Conservation (phyloP, 176 grass and related monocot species). For the Carex pumila region DNA sequence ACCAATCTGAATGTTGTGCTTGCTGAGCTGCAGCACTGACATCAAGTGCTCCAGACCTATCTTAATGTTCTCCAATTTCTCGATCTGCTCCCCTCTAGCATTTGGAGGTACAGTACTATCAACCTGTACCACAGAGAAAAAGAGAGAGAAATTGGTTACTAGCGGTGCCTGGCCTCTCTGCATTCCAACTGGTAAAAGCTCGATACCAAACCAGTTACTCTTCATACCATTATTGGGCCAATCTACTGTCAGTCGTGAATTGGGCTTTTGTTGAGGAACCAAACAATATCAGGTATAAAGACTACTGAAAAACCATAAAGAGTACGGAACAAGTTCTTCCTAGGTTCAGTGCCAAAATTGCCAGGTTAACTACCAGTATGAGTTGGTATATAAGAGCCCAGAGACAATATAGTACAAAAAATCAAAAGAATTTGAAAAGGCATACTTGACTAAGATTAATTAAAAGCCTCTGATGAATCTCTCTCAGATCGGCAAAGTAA, state of each 20-base stretch:
- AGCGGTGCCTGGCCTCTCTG: neutral
- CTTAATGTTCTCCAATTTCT: constrained; percentile 60
- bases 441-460: constrained; percentile 51
- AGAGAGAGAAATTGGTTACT: neutral
- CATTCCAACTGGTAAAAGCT: neutral
- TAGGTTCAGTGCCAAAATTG: neutral
- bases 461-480: constrained; percentile 55
- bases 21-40: constrained; percentile 36
- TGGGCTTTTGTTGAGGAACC: neutral
- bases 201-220: neutral
- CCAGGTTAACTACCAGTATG: neutral
- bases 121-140: constrained; percentile 19
- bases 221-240: neutral
- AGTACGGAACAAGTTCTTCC: neutral
- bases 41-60: constrained; percentile 37
- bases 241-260: neutral
- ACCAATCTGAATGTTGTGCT: constrained; percentile 33
- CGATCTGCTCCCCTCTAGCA: constrained; percentile 47
- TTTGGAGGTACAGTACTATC: constrained; percentile 27
- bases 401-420: neutral
- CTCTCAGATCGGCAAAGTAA: constrained; percentile 53
- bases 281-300: neutral
- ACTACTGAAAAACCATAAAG: neutral
- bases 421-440: neutral
- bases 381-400: neutral